Percentiles rank a stretch among this genome's conserved stretches.
Evolutionary conservation across 106 monocot species (phyloP).

Genomic region (Dactylorhiza incarnata): DNA sequence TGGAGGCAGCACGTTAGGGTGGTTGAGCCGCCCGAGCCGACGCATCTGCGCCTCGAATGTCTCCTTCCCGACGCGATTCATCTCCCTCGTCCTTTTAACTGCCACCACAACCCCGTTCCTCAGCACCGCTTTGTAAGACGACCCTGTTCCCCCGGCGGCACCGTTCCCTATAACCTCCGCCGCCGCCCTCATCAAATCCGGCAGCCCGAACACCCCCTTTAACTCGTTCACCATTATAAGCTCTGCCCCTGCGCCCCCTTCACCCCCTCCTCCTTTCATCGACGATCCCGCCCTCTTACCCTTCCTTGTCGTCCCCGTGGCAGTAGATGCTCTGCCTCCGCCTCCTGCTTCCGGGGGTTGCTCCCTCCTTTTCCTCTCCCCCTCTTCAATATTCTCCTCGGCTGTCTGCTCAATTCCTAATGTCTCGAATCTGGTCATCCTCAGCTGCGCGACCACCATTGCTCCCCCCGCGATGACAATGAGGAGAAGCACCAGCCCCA

Average conservation of each 20-base stretch:
- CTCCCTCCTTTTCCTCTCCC: neutral
- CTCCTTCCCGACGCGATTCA: conserved; percentile 48
- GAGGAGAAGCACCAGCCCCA: neutral
- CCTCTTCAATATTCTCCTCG: conserved; percentile 4
- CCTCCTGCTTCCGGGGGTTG: neutral
- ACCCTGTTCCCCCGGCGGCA: conserved; percentile 41
- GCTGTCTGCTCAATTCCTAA: conserved; percentile 11
- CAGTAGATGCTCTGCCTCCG: neutral
- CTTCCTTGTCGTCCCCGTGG: neutral
- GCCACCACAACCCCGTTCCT: conserved; percentile 28
- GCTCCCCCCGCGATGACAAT: conserved; percentile 9
- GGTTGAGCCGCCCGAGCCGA: conserved; percentile 46
- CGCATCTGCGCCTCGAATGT: conserved; percentile 64
- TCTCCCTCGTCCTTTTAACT: conserved; percentile 70
- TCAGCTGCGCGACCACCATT: neutral
- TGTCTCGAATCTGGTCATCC: conserved; percentile 1
- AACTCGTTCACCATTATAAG: conserved; percentile 50
- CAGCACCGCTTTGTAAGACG: conserved; percentile 59
- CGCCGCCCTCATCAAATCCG: conserved; percentile 81
- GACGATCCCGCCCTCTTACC: neutral
- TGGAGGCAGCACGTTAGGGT: conserved; percentile 65
- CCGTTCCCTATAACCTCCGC: conserved; percentile 74
- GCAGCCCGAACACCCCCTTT: conserved; percentile 46
- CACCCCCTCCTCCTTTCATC: neutral
- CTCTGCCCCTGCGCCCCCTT: conserved; percentile 12